Base-by-base conservation (phyloP, 78 protist species). In the Salpingoeca rosetta region DNA sequence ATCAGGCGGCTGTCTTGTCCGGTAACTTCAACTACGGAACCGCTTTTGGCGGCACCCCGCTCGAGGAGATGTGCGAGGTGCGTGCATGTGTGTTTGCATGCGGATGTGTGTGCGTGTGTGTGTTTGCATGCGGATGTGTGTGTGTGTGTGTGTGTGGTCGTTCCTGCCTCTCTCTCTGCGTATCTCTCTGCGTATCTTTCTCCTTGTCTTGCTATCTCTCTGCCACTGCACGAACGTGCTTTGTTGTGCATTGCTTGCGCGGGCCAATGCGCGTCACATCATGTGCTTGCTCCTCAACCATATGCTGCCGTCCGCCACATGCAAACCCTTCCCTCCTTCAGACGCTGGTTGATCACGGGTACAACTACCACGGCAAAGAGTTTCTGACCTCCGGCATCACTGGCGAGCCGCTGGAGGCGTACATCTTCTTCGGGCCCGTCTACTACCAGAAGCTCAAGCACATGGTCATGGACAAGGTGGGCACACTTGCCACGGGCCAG, bases 401-500 rank as follows among this genome's bases (percentile, higher is more conserved):
- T 0, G 99, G 99, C 57, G 98, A 96, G 89, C 93, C 94, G 31
- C 74, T 96, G 88, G 84, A 37, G 36, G 84, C 96, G 28, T 98
- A 97, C 88, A 90, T 98, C 80, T 99, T 97, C 92, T 91, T 95
- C 74, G 99, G 99, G 10, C 99, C 99, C 26, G 92, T 98, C 76
- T 99, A 94, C 91, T 99, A 99, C 86, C 99, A 99, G 88, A 97
- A 96, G 90, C 94, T 98, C 38, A 98, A 96, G 92, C 98, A 96
- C 88, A 97, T 97, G 98, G 99, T 98, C n/a, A 84, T 92, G 88
- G 99, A 98, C 90, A 99, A 99, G 65, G 65, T 51, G 17, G 7
- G n/a, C n/a, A n/a, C n/a, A n/a, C n/a, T n/a, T n/a, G n/a, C n/a
- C n/a, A n/a, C n/a, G n/a, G n/a, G n/a, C n/a, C n/a, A n/a, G n/a